Evolutionary conservation across 2,329 filamentous ascomycete genomes (phyloP).

Genomic region (Bimuria novae-zelandiae): DNA sequence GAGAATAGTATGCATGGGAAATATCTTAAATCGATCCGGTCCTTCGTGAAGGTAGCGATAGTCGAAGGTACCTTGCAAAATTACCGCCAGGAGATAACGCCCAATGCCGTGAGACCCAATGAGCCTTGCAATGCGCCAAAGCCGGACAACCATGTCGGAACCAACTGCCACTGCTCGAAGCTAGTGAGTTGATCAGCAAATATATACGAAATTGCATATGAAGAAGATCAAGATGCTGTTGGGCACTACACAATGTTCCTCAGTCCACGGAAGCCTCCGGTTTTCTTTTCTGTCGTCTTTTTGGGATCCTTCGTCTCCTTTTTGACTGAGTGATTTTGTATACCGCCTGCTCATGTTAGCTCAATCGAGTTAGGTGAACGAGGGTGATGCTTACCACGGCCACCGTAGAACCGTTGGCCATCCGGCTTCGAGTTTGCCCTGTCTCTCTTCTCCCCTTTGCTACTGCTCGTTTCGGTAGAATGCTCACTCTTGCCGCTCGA

Average conservation of each 20-base stretch:
- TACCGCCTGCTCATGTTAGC: conserved; percentile 47
- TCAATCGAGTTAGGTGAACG: conserved; percentile 5
- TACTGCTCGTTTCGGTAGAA: conserved; percentile 44
- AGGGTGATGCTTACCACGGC: conserved; percentile 54
- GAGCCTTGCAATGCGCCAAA: not conserved
- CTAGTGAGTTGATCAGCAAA: not conserved
- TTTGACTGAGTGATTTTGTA: conserved; percentile 60
- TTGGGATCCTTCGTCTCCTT: conserved; percentile 51
- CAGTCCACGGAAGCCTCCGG: conserved; percentile 47
- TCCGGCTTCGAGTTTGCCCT: conserved; percentile 56
- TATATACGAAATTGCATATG: not conserved
- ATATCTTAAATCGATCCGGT: no score
- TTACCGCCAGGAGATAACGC: not conserved
- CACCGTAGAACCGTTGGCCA: conserved; percentile 56
- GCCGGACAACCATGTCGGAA: not conserved
- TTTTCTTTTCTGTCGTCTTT: conserved; percentile 51
- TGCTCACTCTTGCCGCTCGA: conserved; percentile 48
- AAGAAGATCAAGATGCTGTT: not conserved
- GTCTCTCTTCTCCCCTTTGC: conserved; percentile 46
- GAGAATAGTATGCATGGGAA: no score
- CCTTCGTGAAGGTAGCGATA: no score
- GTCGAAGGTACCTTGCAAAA: no score
- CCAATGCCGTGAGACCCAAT: not conserved
- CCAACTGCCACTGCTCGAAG: not conserved
- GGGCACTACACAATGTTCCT: conserved; percentile 42